These are phyloP conservation scores for Thyridium curvatum DNA, from an alignment of 2,329 filamentous ascomycete genomes.

Conservation along the genomic window DNA sequence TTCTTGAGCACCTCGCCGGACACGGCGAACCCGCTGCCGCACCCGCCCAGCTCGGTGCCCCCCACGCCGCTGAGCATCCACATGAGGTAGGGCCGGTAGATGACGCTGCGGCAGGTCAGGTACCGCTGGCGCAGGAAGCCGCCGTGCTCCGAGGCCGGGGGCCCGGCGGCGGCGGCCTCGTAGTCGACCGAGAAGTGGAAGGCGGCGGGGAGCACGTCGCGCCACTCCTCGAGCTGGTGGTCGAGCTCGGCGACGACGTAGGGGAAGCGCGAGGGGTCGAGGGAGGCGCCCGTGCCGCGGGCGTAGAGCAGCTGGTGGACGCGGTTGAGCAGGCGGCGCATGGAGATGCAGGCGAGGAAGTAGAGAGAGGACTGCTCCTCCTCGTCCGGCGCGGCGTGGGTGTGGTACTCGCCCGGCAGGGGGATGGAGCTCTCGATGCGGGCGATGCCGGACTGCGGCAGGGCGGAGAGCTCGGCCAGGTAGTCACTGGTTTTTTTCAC, in stretches of 20 bases:
- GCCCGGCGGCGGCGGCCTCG: conserved; percentile 9
- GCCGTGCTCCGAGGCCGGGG: conserved; percentile 30
- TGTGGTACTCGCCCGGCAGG: conserved; percentile 30
- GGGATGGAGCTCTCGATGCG: conserved; percentile 44
- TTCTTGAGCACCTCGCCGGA: conserved; percentile 28
- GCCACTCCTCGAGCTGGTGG: conserved; percentile 43
- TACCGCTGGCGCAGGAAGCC: conserved; percentile 45
- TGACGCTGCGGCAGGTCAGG: conserved; percentile 44
- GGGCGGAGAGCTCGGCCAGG: conserved; percentile 42
- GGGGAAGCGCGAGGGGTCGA: conserved; percentile 37
- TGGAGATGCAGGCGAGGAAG: conserved; percentile 47
- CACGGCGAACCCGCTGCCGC: conserved; percentile 14
- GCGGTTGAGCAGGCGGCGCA: conserved; percentile 39
- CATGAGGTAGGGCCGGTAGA: conserved; percentile 45
- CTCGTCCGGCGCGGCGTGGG: conserved; percentile 28
- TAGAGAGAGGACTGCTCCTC: conserved; percentile 44
- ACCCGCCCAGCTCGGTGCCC: conserved; percentile 9
- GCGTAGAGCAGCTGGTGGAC: conserved; percentile 44
- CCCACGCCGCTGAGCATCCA: conserved; percentile 37
- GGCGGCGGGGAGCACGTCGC: conserved; percentile 34
- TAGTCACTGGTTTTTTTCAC: conserved; percentile 32
- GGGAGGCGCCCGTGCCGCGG: conserved; percentile 32
- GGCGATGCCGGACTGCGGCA: conserved; percentile 43
- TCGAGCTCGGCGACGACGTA: conserved; percentile 40
- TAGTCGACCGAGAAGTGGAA: conserved; percentile 32